Conservation (phyloP, 2,329 filamentous ascomycete species). For the Pestalotiopsis fici region DNA sequence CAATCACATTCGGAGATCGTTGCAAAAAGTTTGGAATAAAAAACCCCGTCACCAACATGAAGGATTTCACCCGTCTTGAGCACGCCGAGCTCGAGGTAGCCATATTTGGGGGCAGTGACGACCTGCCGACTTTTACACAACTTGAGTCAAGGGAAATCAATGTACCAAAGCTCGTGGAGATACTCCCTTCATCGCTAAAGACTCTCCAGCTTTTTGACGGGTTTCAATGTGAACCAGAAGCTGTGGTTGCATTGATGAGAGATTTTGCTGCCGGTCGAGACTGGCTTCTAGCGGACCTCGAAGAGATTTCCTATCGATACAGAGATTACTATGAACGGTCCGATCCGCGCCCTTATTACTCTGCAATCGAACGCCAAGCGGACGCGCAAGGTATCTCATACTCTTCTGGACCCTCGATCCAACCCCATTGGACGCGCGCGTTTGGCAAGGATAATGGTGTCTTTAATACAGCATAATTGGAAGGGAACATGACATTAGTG, state of each 20-base stretch:
- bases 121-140: not conserved
- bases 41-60: conserved; percentile 10
- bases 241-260: not conserved
- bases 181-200: not conserved
- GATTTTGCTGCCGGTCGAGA: not conserved
- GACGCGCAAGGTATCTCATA: not conserved
- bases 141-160: not conserved
- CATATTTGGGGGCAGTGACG: conserved; percentile 8
- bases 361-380: not conserved
- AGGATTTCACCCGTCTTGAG: conserved; percentile 12
- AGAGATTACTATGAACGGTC: too few relatives aligned
- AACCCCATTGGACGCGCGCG: not conserved
- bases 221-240: not conserved
- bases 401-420: not conserved
- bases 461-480: not conserved
- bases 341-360: not conserved
- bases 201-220: not conserved
- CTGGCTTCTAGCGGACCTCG: conserved; percentile 1
- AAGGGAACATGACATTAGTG: not conserved
- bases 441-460: not conserved
- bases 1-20: conserved; percentile 10
- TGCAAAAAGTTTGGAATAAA: conserved; percentile 4
- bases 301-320: not conserved
- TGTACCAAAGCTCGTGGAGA: conserved; percentile 2
- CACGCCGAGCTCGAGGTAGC: conserved; percentile 4